Evolutionary conservation across 2,329 filamentous ascomycete genomes (phyloP), one percentile per base, ranked within the genome.

Genomic region (Microthyrium microscopicum): DNA sequence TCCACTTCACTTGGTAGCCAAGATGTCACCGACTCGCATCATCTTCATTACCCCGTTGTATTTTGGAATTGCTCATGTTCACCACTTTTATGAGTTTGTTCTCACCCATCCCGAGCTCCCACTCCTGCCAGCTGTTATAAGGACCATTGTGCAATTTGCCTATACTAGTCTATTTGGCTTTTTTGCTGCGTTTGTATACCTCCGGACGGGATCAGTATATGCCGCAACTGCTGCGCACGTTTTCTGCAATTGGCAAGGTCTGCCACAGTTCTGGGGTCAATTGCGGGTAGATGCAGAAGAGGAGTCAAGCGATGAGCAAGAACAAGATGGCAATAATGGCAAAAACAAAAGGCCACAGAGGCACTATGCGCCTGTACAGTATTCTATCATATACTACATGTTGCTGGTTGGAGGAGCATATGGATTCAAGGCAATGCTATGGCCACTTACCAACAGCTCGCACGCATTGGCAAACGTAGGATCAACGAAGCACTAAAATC

Each of bases 121-220:
- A 1, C 48, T 75, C 9, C 42, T 64, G 1, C 63, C 70, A 2
- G 73, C 77, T 5, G 47, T 89, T 5, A 49, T 79, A 19, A 73
- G 82, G 31, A 83, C 82, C 2, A 42, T 84, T 8, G 67, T 95
- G 42, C 89, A 95, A 51, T 77, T 98, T 46, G 63, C 68, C 4
- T 98, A 92, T 55, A 98, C 89, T 0, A 85, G 82, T 5, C 55
- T 95, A 4, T 98, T 98, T 48, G 89, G 89, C 40, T 84, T 83
- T 55, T 93, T 89, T 55, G 85, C 80, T 4, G 84, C 82, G 0
- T 98, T 95, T 46, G 47, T 94, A 15, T 93, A 79, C 48, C 51
- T 98, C 15, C 74, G 87, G 22, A 91, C 84, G 0, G 84, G 83
- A 3, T 91, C 78, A 30, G 57, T 95, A 25, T 64, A 76, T 26